Percentiles rank a stretch among this genome's conserved stretches.
Conservation (phyloP, 2,329 filamentous ascomycete species). For the Calonectria multiphialidica region DNA sequence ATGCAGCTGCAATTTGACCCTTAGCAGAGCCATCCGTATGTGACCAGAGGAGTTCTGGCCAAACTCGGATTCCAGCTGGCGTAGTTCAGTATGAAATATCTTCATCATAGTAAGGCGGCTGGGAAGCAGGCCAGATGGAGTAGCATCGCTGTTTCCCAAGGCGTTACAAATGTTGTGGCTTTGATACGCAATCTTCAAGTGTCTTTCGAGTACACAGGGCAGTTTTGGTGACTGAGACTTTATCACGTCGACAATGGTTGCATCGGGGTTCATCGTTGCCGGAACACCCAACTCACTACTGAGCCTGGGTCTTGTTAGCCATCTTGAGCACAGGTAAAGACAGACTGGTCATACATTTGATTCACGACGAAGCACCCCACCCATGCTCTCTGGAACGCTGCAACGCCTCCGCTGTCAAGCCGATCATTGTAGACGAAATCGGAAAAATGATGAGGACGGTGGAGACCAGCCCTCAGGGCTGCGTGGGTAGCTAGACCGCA, state of each 20-base stretch:
- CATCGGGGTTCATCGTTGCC: neutral
- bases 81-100: neutral
- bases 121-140: neutral
- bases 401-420: neutral
- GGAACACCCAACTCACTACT: neutral
- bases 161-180: conserved; percentile 14
- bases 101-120: conserved; percentile 1
- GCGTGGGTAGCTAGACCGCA: neutral
- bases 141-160: neutral
- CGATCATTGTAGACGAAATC: conserved; percentile 11
- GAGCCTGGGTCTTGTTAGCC: neutral
- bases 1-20: neutral
- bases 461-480: neutral
- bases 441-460: conserved; percentile 7
- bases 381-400: conserved; percentile 1
- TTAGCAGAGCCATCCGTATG: neutral
- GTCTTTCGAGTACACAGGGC: neutral
- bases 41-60: neutral
- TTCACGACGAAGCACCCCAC: neutral
- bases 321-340: neutral
- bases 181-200: conserved; percentile 8
- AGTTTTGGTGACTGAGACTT: neutral
- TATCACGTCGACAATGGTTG: neutral
- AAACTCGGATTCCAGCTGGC: neutral
- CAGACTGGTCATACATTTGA: neutral